Percentiles rank a stretch among this genome's conserved stretches.
Evolutionary conservation across 2,329 filamentous ascomycete genomes (phyloP).

Genomic region (Fusarium duplospermum): DNA sequence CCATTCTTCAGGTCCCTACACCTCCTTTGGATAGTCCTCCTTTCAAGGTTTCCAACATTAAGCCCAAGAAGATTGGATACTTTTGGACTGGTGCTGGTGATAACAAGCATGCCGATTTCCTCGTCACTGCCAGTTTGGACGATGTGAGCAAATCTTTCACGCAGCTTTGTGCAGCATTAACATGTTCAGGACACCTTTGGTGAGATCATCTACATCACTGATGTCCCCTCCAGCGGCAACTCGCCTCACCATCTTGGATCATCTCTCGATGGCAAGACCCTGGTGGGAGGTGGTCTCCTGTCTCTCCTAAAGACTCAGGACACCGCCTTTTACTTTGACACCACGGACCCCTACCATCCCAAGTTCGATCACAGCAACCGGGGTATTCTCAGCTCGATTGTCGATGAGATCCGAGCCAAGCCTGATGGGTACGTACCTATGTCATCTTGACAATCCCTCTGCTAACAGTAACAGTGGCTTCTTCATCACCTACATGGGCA

Average conservation of each 20-base stretch:
- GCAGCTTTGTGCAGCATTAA: not conserved
- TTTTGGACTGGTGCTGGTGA: constrained; percentile 73
- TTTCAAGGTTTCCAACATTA: constrained; percentile 65
- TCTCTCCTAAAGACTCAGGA: constrained; percentile 71
- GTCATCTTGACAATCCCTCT: fast-evolving
- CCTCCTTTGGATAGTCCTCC: constrained; percentile 66
- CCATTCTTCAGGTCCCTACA: constrained; percentile 69
- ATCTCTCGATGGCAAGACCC: constrained; percentile 66
- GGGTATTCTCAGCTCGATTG: constrained; percentile 68
- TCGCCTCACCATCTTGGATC: constrained; percentile 69
- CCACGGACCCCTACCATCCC: constrained; percentile 67
- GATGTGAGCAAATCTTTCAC: constrained; percentile 54
- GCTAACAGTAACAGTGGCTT: constrained; percentile 55
- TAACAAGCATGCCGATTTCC: constrained; percentile 69
- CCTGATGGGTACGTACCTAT: constrained; percentile 60
- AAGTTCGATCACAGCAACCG: constrained; percentile 70
- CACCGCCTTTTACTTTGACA: constrained; percentile 72
- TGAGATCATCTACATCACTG: constrained; percentile 67
- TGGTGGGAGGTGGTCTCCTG: constrained; percentile 68
- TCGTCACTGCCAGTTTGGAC: constrained; percentile 69
- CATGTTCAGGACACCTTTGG: constrained; percentile 66
- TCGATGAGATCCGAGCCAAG: constrained; percentile 72
- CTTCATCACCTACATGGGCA: constrained; percentile 72
- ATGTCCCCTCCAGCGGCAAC: constrained; percentile 70
- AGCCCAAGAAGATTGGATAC: constrained; percentile 74